Evolutionary conservation across 75 land plant species (phyloP), one percentile per base, ranked within the genome.

Genomic region (Cupressus sempervirens): DNA sequence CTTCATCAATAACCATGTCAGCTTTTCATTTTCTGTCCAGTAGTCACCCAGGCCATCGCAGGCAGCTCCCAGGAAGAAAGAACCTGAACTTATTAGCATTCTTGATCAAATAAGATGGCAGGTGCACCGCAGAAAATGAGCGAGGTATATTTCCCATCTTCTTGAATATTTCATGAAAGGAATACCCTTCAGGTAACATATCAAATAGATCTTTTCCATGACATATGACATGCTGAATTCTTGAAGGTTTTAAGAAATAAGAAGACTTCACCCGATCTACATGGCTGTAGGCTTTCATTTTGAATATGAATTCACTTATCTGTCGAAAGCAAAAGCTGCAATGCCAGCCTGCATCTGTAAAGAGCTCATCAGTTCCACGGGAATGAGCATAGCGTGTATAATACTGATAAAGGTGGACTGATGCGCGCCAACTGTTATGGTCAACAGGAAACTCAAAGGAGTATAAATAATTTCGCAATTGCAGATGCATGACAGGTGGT

Each of bases 301-400:
- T 97, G 83, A 96, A 94, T 50, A 91, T 89, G 83, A 96, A 89
- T 11, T 97, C 98, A 4, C 89, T 80, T 18, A 96, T 84, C 38
- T 77, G 48, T 13, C 96, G 81, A 85, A 97, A 96, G 87, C 99
- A 97, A 81, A 97, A 97, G 86, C 99, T 97, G 85, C 99, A 97
- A 83, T 97, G 99, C 99, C 99, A 97, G 16, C 99, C 99, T 9
- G 99, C 90, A 80, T 97, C 98, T 1, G 96, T 91, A 12, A 97
- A 74, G 14, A 97, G 84, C 3, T 87, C n/a, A 80, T 97, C 89
- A 0, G 91, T 85, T 82, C 87, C 92, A 81, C 98, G 86, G 4
- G 89, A 88, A 83, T 97, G 99, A 38, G 90, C 72, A 68, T 97
- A 97, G 32, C 41, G 35, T 2, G 99, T 94, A 58, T 41, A 12